phyloP scores from a whole-genome alignment of 805 yeast species.

The Jamesozyma hellenica region DNA sequence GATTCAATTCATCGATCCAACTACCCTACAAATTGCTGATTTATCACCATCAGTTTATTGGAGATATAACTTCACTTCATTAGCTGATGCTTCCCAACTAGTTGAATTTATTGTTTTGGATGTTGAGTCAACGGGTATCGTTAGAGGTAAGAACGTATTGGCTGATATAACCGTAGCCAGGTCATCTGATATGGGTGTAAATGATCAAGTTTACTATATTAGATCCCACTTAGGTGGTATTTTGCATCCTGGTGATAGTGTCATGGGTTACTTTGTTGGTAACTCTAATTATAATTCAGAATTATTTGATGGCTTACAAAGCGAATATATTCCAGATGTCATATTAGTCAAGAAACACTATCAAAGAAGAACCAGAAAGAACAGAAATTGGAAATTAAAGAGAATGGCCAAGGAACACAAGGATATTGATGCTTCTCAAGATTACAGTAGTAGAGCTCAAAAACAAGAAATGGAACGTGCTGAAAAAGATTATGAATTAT shows the following conservation, averaged over 20 bases:
- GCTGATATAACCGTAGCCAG: slow-evolving; percentile 92
- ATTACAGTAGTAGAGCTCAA: slow-evolving; percentile 53
- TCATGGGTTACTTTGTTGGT: slow-evolving; percentile 76
- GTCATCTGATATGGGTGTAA: slow-evolving; percentile 76
- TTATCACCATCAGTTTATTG: slow-evolving; percentile 63
- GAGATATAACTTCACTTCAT: slow-evolving; percentile 69
- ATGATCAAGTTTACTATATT: slow-evolving; percentile 72
- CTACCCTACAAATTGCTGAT: slow-evolving; percentile 68
- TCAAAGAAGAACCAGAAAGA: slow-evolving; percentile 64
- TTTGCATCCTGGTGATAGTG: slow-evolving; percentile 93
- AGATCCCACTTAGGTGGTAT: slow-evolving; percentile 91
- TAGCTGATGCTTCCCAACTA: slow-evolving; percentile 66
- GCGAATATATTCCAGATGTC: slow-evolving; percentile 69
- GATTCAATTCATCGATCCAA: slow-evolving; percentile 80
- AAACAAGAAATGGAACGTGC: slow-evolving; percentile 86
- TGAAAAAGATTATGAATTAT: slow-evolving; percentile 87
- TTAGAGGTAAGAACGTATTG: slow-evolving; percentile 64
- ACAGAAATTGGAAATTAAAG: slow-evolving; percentile 83
- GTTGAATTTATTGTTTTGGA: slow-evolving; percentile 85
- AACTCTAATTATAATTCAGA: slow-evolving; percentile 86
- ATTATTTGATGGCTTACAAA: slow-evolving; percentile 60
- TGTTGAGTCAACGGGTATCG: slow-evolving; percentile 81
- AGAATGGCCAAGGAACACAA: slow-evolving; percentile 96
- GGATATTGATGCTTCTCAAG: slow-evolving; percentile 71
- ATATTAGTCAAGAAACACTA: slow-evolving; percentile 82